Evolutionary conservation across 495 filamentous ascomycete species (phyloP).

Genomic region (Aspergillus ellipticus): DNA sequence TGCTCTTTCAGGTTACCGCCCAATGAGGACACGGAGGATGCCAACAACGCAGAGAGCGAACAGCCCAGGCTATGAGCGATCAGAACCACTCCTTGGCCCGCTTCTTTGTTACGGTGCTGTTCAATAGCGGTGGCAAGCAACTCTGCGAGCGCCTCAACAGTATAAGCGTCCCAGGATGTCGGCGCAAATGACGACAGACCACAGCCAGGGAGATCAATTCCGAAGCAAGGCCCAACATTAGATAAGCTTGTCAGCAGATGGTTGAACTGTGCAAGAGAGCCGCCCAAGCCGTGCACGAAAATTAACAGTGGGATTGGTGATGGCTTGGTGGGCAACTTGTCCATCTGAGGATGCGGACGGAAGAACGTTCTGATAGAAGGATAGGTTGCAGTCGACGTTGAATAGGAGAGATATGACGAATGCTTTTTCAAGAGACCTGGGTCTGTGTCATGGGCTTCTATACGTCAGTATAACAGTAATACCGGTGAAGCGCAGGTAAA

Average conservation of each 20-base stretch:
- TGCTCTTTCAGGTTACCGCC: constrained; percentile 50
- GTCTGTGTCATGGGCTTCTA: constrained; percentile 51
- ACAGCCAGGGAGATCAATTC: constrained; percentile 87
- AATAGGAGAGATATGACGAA: constrained; percentile 67
- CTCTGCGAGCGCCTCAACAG: constrained; percentile 67
- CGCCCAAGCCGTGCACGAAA: constrained; percentile 88
- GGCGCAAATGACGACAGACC: constrained; percentile 72
- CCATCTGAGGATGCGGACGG: constrained; percentile 71
- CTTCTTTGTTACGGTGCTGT: constrained; percentile 58
- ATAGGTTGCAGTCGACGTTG: constrained; percentile 66
- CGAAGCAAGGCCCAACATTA: constrained; percentile 82
- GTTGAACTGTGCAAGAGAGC: constrained; percentile 83
- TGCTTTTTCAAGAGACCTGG: constrained; percentile 74
- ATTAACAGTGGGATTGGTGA: constrained; percentile 78
- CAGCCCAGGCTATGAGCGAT: constrained; percentile 89
- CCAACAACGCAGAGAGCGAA: constrained; percentile 69
- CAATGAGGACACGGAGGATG: constrained; percentile 55
- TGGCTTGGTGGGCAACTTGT: constrained; percentile 68
- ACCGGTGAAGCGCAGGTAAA: too few species aligned
- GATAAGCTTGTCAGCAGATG: constrained; percentile 77
- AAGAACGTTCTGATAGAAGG: constrained; percentile 79
- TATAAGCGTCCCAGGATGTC: constrained; percentile 73
- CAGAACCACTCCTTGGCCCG: constrained; percentile 71
- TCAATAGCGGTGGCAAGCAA: constrained; percentile 71
- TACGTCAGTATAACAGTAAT: neutral